These are phyloP conservation scores for Retiboletus fuscus DNA, from an alignment of 1,284 basidiomycete species.

Conservation along the genomic window DNA sequence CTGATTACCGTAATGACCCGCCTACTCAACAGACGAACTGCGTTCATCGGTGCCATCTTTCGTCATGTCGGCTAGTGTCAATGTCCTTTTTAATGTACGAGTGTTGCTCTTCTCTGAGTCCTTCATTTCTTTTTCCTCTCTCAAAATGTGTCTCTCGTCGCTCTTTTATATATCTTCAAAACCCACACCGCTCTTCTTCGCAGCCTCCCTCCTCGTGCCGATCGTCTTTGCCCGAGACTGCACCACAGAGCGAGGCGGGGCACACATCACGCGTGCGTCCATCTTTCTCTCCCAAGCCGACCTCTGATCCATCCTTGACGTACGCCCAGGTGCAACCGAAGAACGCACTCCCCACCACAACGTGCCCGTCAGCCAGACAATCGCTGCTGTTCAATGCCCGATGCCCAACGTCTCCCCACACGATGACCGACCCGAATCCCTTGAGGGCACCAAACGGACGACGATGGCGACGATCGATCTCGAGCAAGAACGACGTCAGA, in stretches of 20 bases:
- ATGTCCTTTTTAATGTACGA: too few relatives aligned
- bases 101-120: not conserved
- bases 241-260: conserved; percentile 2
- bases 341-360: not conserved
- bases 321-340: not conserved
- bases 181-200: not conserved
- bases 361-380: not conserved
- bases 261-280: not conserved
- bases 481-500: conserved; percentile 43
- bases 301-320: too few relatives aligned
- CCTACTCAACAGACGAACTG: too few relatives aligned
- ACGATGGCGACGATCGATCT: conserved; percentile 30
- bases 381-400: not conserved
- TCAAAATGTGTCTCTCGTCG: conserved; percentile 5
- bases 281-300: too few relatives aligned
- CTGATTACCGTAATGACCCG: too few relatives aligned
- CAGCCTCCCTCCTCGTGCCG: not conserved
- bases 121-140: not conserved
- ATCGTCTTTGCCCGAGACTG: not conserved
- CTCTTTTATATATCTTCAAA: not conserved
- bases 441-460: not conserved
- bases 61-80: too few relatives aligned
- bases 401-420: too few relatives aligned
- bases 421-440: not conserved
- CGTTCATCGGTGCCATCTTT: too few relatives aligned